phyloP scores from a whole-genome alignment of 257 asterid species.

The Jaltomata sinuosa region DNA sequence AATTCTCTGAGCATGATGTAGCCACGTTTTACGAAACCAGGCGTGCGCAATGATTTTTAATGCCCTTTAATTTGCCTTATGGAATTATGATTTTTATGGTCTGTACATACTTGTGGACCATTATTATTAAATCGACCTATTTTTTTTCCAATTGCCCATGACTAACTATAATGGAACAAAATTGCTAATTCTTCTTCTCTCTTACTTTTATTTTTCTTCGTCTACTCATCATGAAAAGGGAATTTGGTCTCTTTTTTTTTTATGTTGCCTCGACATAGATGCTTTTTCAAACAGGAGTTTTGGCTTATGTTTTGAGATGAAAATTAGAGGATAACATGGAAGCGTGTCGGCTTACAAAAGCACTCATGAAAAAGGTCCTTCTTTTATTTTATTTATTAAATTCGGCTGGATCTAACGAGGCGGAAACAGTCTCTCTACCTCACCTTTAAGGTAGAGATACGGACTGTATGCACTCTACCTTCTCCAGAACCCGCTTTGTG shows the following conservation, averaged over 20 bases:
- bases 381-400: not conserved
- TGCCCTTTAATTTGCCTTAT: not conserved
- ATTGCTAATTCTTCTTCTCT: not conserved
- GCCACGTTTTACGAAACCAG: constrained; percentile 30
- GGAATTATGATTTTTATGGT: not conserved
- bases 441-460: too few species aligned
- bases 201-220: not conserved
- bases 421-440: too few species aligned
- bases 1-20: constrained; percentile 22
- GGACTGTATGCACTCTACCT: too few species aligned
- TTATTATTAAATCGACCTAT: not conserved
- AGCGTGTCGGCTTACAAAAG: constrained; percentile 16
- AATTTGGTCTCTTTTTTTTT: not conserved
- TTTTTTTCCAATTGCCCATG: not conserved
- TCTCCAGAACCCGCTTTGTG: too few species aligned
- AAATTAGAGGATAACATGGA: constrained; percentile 5
- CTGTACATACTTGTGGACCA: not conserved
- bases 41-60: constrained; percentile 42
- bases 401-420: too few species aligned
- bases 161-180: not conserved
- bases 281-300: constrained; percentile 7
- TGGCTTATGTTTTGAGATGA: constrained; percentile 11
- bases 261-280: not conserved
- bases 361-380: not conserved
- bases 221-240: not conserved